Evolutionary conservation across 805 yeast genomes (phyloP), one percentile per base, ranked within the genome.

Genomic region (Suhomyces canberraensis): DNA sequence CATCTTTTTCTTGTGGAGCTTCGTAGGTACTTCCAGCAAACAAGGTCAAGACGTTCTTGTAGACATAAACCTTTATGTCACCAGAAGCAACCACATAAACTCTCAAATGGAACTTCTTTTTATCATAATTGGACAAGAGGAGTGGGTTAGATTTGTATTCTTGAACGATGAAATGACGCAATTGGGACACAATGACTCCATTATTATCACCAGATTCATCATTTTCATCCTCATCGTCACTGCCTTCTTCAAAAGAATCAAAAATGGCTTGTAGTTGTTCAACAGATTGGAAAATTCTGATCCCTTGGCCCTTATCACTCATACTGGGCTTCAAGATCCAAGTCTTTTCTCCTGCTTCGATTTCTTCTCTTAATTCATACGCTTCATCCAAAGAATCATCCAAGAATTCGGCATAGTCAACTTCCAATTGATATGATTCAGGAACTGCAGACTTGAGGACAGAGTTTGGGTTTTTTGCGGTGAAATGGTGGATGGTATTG

Each of bases 281-380:
- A 24, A 87, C 69, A 0, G 89, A 80, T 37, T 71, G 72, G 64
- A 93, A 93, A 0, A 93, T 61, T 26, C 96, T 66, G 33, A 93
- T 91, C 0, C 98, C 98, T 56, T 93, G 96, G 8, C 96, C 98
- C 55, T 91, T 82, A 55, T 93, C 98, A 52, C 95, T 84, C 96
- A 93, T 89, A 45, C 95, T 81, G 11, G 98, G 98, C 56, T 93
- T 93, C 56, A 93, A 70, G 25, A 93, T 93, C 90, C 95, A 91
- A 31, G 82, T 76, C 46, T 75, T 78, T 15, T 55, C 49, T 11
- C 76, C 77, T 8, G 60, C 56, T 41, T 81, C 82, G 22, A 93
- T 64, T 47, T 84, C 96, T 35, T 82, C 83, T 40, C 95, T 66
- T 33, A 93, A 68, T 53, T 91, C 98, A 66, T 84, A 90, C 25